These are phyloP conservation scores for Escallonia rubra DNA, from an alignment of 129 eudicot genomes.

Conservation along the genomic window DNA sequence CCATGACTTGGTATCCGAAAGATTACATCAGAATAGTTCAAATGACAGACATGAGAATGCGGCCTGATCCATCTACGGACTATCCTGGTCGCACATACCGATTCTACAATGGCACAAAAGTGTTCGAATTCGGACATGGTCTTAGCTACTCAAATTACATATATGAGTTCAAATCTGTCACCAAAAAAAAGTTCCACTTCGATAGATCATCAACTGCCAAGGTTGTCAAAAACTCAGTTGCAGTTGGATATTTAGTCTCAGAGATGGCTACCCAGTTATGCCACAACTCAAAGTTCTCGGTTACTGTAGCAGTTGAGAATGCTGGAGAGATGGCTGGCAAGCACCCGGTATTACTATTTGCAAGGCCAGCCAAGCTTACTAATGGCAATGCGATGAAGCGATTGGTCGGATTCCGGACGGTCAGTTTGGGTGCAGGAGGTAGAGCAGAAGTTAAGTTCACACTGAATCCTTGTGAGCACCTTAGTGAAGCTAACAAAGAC, in stretches of 20 bases:
- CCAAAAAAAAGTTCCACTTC: constrained; percentile 17
- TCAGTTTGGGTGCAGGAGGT: constrained; percentile 30
- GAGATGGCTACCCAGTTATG: constrained; percentile 26
- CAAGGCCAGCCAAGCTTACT: constrained; percentile 23
- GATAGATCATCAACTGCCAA: constrained; percentile 18
- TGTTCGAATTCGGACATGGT: constrained; percentile 57
- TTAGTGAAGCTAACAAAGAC: constrained; percentile 59
- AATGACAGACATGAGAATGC: constrained; percentile 76
- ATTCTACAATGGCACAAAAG: constrained; percentile 53
- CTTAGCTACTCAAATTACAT: constrained; percentile 55
- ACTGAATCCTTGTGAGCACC: constrained; percentile 71
- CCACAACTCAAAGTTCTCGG: constrained; percentile 37
- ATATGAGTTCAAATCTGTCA: constrained; percentile 35
- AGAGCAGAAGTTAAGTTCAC: constrained; percentile 30
- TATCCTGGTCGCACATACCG: constrained; percentile 74
- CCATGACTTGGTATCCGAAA: constrained; percentile 74
- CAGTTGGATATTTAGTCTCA: constrained; percentile 24
- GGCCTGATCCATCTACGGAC: constrained; percentile 52
- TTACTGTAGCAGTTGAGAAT: constrained; percentile 33
- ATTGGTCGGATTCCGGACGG: constrained; percentile 41
- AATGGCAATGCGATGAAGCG: constrained; percentile 36
- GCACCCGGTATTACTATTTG: constrained; percentile 45
- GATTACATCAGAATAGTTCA: constrained; percentile 39
- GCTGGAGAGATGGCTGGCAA: constrained; percentile 41
- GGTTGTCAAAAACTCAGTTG: constrained; percentile 26